Evolutionary conservation across 768 basidiomycete species (phyloP), one percentile per base, ranked within the genome.

Genomic region (Chlorophyllum brunneum): DNA sequence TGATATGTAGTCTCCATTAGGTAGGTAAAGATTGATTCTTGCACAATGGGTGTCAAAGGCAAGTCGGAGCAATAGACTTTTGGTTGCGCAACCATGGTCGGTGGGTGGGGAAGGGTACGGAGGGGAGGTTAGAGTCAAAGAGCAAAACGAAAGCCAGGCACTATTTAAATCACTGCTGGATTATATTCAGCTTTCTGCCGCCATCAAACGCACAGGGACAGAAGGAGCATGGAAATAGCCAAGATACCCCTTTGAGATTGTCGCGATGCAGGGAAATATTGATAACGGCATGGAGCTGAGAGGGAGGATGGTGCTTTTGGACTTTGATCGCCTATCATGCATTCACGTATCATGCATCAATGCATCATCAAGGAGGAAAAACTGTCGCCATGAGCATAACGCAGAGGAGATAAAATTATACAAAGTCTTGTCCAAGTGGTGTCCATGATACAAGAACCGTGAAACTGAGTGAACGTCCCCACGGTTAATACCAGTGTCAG

Each of bases 1-100:
- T 60, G 48, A 31, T 59, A 58, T 5, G 55, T 58, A 0, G 56
- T 55, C 15, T 50, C 46, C 41, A 66, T 59, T 26, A 66, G 52
- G 11, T 54, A 48, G 29, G 65, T 66, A 48, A 62, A 66, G 31
- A 66, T 54, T 18, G 61, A 63, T 11, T 36, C 43, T 22, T 48
- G 57, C n/a, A 54, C 22, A 27, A 61, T 39, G n/a, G 58, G 60
- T 4, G 63, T 58, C 16, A 56, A 48, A 1, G 63, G 58, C 6
- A 55, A 2, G 8, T 34, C 41, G 2, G 63, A 64, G 20, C 38
- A 52, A 39, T 66, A 66, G 42, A 64, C 53, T 37, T 49, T 52
- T 2, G 64, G 63, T 16, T 61, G 34, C 50, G 54, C 56, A 52
- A 40, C 8, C 24, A 37, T 44, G 11, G 39, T 15, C 13, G 20